Evolutionary conservation across 1,139 yeast genomes (phyloP).

Genomic region (Candida sojae): DNA sequence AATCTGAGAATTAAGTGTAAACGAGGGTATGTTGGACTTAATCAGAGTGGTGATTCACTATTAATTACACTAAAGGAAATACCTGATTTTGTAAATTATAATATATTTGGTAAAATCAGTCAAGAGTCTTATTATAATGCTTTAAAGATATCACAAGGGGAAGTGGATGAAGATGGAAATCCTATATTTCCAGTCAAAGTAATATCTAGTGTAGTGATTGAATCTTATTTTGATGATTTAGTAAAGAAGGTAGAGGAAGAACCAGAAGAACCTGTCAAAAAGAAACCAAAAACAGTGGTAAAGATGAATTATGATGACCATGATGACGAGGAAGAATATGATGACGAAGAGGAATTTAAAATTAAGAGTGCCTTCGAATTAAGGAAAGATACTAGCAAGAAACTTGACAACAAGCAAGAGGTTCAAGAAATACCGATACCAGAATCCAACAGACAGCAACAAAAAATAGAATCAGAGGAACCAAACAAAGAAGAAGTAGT

Average conservation of each 20-base stretch:
- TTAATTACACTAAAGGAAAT: conserved; percentile 7
- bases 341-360: conserved; percentile 32
- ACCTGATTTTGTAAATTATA: conserved; percentile 19
- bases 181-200: conserved; percentile 58
- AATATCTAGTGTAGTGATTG: conserved; percentile 38
- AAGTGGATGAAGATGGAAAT: conserved; percentile 39
- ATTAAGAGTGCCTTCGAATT: conserved; percentile 56
- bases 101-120: conserved; percentile 63
- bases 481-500: conserved; percentile 7
- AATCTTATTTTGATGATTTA: conserved; percentile 54
- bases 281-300: conserved; percentile 20
- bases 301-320: conserved; percentile 25
- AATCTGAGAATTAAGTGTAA: conserved; percentile 56
- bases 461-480: conserved; percentile 9
- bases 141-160: conserved; percentile 52
- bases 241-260: conserved; percentile 9
- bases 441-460: neutral
- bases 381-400: conserved; percentile 14
- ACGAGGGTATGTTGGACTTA: conserved; percentile 43
- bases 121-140: conserved; percentile 60
- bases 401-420: neutral
- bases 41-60: conserved; percentile 16
- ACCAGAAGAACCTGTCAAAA: conserved; percentile 15
- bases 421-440: conserved; percentile 1
- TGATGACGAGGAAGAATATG: conserved; percentile 32